Evolutionary conservation across 805 yeast genomes (phyloP).

Genomic region (Wickerhamomyces kurtzmanii): DNA sequence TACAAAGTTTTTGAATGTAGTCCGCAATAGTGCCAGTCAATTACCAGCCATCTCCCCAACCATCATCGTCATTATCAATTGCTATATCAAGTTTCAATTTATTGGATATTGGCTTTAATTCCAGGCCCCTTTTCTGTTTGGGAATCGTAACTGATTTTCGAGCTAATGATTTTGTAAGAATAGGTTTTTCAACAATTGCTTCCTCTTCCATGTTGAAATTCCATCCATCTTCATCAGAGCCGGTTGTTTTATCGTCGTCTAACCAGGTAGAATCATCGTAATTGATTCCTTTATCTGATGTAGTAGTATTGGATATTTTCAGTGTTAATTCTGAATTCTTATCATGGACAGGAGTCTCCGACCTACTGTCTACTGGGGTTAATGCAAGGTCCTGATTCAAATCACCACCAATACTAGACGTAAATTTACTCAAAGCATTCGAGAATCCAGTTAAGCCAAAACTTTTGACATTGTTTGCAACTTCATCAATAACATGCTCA

Average conservation of each 20-base stretch:
- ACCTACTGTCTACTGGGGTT: constrained; percentile 9
- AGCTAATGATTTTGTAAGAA: no score
- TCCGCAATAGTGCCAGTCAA: no score
- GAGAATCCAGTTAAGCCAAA: constrained; percentile 15
- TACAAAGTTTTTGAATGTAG: no score
- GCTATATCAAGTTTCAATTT: constrained; percentile 24
- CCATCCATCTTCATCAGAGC: no score
- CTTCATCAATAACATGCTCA: constrained; percentile 13
- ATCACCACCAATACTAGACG: constrained; percentile 14
- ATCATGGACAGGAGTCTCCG: constrained; percentile 14
- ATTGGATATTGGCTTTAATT: constrained; percentile 15
- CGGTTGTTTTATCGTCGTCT: no score
- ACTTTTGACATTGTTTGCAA: constrained; percentile 12
- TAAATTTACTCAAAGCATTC: constrained; percentile 8
- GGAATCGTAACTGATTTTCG: no score
- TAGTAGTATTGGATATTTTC: no score
- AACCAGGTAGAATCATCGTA: no score
- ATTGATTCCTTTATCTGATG: no score
- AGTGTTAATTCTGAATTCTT: no score
- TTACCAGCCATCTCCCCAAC: constrained; percentile 38
- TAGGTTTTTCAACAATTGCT: no score
- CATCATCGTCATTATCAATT: constrained; percentile 23
- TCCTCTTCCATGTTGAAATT: no score
- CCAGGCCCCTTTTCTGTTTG: constrained; percentile 16
- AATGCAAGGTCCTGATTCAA: constrained; percentile 7